Evolutionary conservation across 2,329 filamentous ascomycete species (phyloP), one percentile per base, ranked within the genome.

Genomic region (Aspergillus thermomutatus): DNA sequence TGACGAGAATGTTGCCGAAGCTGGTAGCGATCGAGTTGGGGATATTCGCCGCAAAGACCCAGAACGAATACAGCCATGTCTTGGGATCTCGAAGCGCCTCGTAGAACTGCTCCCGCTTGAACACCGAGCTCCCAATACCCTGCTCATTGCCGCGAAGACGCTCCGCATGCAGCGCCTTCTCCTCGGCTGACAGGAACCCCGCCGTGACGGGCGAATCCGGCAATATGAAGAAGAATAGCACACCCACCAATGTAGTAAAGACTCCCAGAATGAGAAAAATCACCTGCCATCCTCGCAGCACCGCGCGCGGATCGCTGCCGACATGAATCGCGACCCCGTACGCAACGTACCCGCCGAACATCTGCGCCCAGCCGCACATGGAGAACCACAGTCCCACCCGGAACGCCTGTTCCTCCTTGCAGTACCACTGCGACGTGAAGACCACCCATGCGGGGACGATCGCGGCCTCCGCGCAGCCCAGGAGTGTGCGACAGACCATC

Each of bases 381-480:
- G 55, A 51, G 51, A 77, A 65, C 67, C 63, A 58, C 65, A 66
- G 23, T 50, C 67, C 55, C 3, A 71, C 66, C 0, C 71, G 66
- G 19, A 67, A 64, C 0, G 70, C 68, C 55, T 73, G 71, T 53
- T 75, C 70, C 23, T 68, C 60, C 7, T 64, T 64, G 19, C 62
- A 68, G 57, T 65, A 65, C 63, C 72, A 75, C 64, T 70, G 73
- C 8, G 62, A 65, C 19, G 61, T 62, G 41, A 65, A 71, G 19
- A 75, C 65, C 3, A 75, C 64, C 58, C 62, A 65, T 8, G 56
- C 62, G 4, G 63, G 63, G 1, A 73, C 63, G 53, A 71, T 68
- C 0, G 69, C 66, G 0, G 81, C 80, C 65, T 84, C 82, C 1
- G 77, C 75, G n/a, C 79, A 71, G 7, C 81, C 82, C 4, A 82